Percentiles rank a stretch among this genome's conserved stretches.
These are phyloP conservation scores for Podospora comata DNA, from an alignment of 495 filamentous ascomycete genomes.

Conservation along the genomic window DNA sequence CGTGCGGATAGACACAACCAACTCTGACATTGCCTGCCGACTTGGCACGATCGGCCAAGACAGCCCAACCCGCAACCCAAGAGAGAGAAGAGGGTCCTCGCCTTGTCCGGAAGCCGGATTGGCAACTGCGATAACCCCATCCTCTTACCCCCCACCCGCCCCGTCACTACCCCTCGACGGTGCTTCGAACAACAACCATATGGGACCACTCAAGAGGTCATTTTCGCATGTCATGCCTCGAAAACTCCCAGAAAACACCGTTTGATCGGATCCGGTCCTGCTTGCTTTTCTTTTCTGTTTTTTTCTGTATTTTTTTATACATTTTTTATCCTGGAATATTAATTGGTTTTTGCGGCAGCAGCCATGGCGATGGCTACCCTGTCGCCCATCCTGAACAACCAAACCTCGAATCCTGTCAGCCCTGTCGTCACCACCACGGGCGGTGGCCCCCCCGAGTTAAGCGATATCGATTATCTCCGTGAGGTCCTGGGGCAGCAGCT, in stretches of 20 bases:
- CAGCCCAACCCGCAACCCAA: slow-evolving; percentile 1
- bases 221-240: slow-evolving; percentile 21
- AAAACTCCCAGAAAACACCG: background rate
- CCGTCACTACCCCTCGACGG: background rate
- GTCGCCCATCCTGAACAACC: slow-evolving; percentile 3
- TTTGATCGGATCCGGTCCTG: background rate
- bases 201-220: background rate
- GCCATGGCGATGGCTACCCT: slow-evolving; percentile 16
- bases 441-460: slow-evolving; percentile 34
- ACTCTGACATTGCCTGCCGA: slow-evolving; percentile 13
- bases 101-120: background rate
- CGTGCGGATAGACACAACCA: slow-evolving; percentile 12
- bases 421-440: background rate
- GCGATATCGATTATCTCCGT: slow-evolving; percentile 40
- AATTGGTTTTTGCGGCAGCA: too few relatives aligned
- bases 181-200: background rate
- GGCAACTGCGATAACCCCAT: background rate
- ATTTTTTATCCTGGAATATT: background rate
- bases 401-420: slow-evolving; percentile 5
- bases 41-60: slow-evolving; percentile 25
- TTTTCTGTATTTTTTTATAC: too few relatives aligned
- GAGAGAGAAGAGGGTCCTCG: background rate
- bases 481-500: slow-evolving; percentile 41
- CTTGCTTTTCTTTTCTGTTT: too few relatives aligned
- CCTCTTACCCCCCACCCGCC: background rate